Percentiles rank a stretch among this genome's conserved stretches.
These are phyloP conservation scores for Torrubiellomyces zombiae DNA, from an alignment of 2,329 filamentous ascomycete genomes.

Conservation along the genomic window DNA sequence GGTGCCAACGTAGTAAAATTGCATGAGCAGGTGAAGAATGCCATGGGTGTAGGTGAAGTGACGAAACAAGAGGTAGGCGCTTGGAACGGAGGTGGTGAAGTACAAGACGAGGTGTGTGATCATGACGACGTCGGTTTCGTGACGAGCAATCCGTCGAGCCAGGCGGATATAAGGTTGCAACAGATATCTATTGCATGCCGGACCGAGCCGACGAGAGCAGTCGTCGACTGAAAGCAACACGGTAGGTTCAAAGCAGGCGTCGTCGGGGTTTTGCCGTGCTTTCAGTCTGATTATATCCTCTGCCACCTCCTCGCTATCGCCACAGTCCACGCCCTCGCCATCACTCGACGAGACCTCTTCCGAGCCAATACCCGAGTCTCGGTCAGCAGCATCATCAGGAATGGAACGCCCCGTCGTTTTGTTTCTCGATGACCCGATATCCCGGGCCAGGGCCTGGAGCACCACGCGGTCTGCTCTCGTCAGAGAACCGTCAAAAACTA, in stretches of 20 bases:
- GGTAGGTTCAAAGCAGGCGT: slow-evolving; percentile 26
- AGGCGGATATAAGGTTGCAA: slow-evolving; percentile 42
- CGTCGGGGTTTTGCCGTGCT: slow-evolving; percentile 23
- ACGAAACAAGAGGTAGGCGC: slow-evolving; percentile 46
- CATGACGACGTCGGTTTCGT: slow-evolving; percentile 60
- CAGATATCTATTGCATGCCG: slow-evolving; percentile 28
- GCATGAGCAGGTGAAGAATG: slow-evolving; percentile 46
- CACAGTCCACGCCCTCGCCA: slow-evolving; percentile 1
- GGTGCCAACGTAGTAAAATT: slow-evolving; percentile 50
- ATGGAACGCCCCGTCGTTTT: slow-evolving; percentile 3
- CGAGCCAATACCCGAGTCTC: slow-evolving; percentile 5
- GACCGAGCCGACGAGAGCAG: slow-evolving; percentile 17
- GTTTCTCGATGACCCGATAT: too few species aligned
- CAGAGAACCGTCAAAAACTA: slow-evolving; percentile 22
- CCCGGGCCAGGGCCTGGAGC: slow-evolving; percentile 21
- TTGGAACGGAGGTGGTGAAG: slow-evolving; percentile 51
- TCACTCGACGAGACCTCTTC: slow-evolving; percentile 2
- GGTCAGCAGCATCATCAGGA: slow-evolving; percentile 2
- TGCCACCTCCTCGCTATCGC: slow-evolving; percentile 1
- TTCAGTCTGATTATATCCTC: slow-evolving; percentile 17
- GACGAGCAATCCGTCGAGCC: slow-evolving; percentile 40
- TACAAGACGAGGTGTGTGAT: slow-evolving; percentile 62
- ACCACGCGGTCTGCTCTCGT: slow-evolving; percentile 24
- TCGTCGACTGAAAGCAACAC: slow-evolving; percentile 27
- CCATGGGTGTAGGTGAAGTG: slow-evolving; percentile 54